Percentiles rank a stretch among this genome's conserved stretches.
Evolutionary conservation across 345 rosid genomes (phyloP).

Genomic region (Anacardium occidentale): DNA sequence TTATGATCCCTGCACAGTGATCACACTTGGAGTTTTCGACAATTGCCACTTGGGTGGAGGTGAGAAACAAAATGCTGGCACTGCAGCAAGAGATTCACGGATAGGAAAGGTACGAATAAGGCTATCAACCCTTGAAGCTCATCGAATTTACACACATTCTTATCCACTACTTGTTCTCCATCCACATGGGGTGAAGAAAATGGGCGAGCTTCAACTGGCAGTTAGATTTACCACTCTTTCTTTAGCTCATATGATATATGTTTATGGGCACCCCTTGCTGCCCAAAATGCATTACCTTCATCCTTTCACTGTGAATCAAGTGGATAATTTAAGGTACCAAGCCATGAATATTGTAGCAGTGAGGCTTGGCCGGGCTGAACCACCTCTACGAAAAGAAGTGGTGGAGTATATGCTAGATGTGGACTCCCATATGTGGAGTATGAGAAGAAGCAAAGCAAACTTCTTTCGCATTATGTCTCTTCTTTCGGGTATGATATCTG

Average conservation of each 20-base stretch:
- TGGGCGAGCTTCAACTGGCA: conserved; percentile 73
- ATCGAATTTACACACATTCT: conserved; percentile 67
- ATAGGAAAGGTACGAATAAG: conserved; percentile 83
- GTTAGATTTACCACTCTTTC: conserved; percentile 68
- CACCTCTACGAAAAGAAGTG: conserved; percentile 78
- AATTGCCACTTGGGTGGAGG: conserved; percentile 59
- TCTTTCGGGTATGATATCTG: conserved; percentile 44
- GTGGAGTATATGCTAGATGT: conserved; percentile 89
- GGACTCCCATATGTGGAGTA: conserved; percentile 86
- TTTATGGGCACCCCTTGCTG: conserved; percentile 64
- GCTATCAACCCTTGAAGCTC: conserved; percentile 70
- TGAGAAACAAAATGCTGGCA: conserved; percentile 28
- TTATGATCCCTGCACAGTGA: conserved; percentile 82
- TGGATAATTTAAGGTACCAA: conserved; percentile 67
- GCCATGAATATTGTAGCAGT: conserved; percentile 76
- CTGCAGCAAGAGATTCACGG: conserved; percentile 50
- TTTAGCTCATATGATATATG: conserved; percentile 56
- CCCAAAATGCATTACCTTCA: conserved; percentile 87
- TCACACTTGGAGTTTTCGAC: conserved; percentile 74
- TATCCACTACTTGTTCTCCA: conserved; percentile 73
- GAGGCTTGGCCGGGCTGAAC: conserved; percentile 81
- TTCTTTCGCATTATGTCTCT: conserved; percentile 78
- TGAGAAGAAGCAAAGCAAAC: conserved; percentile 91
- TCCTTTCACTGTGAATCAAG: conserved; percentile 80
- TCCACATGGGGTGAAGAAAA: conserved; percentile 71